Evolutionary conservation across 2,329 filamentous ascomycete species (phyloP), one percentile per base, ranked within the genome.

Genomic region (Daldinia sp.): DNA sequence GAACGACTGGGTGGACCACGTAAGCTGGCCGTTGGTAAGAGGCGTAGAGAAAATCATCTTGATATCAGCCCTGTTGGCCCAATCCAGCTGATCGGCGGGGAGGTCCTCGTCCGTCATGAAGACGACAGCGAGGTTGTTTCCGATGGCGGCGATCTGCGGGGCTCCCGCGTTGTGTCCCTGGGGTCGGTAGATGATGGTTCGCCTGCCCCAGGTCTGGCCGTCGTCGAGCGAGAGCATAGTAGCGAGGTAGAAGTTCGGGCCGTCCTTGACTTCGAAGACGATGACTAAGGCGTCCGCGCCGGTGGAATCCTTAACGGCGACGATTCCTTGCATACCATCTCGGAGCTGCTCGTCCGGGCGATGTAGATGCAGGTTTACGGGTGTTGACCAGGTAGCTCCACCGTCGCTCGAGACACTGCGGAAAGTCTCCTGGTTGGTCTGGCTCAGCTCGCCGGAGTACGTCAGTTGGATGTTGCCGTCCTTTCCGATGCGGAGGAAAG

Each of bases 391-490:
- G 1, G 77, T 78, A 30, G 72, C 73, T 2, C 81, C 81, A 1
- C 76, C 76, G 53, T 83, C 78, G 28, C 68, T 67, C 6, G 81
- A 82, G 6, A 75, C 60, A 12, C 79, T 77, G 12, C 79, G 75
- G 80, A 83, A 82, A 3, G 81, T 82, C 57, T 81, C 79, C 71
- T 83, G 81, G 66, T 83, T 81, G 55, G 81, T 76, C 6, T 72
- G 76, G 5, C 80, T 79, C 51, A 79, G 80, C 70, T 83, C 81
- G 63, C 81, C 76, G 20, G 81, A 82, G 70, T 79, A 83, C 2
- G 78, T 80, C 60, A 83, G 68, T 65, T 82, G 81, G 10, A 83
- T 73, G 53, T 79, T 78, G 20, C 81, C 80, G 9, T 74, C 72
- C 9, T 69, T 72, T 2, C 79, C 79, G 12, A 81, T 60, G 6